Evolutionary conservation across 305 asterid species (phyloP).

Genomic region (Coffea humblotiana): DNA sequence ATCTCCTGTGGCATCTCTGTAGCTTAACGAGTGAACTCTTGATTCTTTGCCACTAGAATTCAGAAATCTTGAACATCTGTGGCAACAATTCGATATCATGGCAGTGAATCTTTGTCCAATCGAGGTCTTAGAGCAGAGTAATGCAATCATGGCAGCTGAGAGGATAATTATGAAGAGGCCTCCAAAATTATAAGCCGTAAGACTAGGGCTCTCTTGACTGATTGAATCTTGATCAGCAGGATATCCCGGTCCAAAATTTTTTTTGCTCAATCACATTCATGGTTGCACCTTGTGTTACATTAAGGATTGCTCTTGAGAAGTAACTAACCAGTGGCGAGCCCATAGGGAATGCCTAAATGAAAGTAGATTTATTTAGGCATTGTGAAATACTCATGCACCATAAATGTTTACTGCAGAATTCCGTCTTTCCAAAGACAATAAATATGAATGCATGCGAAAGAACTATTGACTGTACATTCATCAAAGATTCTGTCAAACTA

Average conservation of each 20-base stretch:
- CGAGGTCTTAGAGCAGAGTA: constrained; percentile 47
- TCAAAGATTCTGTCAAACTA: background rate
- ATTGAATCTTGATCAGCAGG: constrained; percentile 42
- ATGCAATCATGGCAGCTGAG: constrained; percentile 36
- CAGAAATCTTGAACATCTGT: background rate
- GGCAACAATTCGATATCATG: constrained; percentile 4
- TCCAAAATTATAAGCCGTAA: constrained; percentile 45
- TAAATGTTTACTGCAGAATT: background rate
- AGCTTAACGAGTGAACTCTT: background rate
- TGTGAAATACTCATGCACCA: background rate
- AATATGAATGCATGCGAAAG: background rate
- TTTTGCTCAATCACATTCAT: constrained; percentile 37
- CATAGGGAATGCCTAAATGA: constrained; percentile 45
- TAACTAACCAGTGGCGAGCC: constrained; percentile 33
- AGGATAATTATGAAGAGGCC: constrained; percentile 57
- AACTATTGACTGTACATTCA: background rate
- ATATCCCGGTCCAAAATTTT: constrained; percentile 57
- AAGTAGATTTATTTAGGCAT: background rate
- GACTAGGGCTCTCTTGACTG: constrained; percentile 46
- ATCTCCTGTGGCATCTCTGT: background rate
- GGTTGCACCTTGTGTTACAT: constrained; percentile 41
- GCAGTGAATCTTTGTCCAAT: constrained; percentile 25
- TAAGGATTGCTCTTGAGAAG: constrained; percentile 57
- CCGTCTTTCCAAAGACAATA: background rate
- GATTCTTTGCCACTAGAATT: background rate